Evolutionary conservation across 129 eudicot species (phyloP), one percentile per base, ranked within the genome.

Genomic region (Glebionis coronaria): DNA sequence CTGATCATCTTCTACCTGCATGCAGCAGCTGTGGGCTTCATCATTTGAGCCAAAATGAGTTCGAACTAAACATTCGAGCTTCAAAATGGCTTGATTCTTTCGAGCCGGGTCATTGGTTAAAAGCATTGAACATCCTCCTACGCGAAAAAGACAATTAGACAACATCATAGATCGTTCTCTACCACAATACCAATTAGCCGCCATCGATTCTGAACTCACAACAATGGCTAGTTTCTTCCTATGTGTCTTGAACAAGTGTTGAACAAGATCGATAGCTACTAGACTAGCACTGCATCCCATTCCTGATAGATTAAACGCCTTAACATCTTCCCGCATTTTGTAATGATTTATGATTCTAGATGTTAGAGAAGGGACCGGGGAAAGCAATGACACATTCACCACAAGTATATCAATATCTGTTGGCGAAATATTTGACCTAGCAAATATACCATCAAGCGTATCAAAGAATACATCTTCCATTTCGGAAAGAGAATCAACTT

Each of bases 231-330:
- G 50, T 23, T 64, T 54, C 61, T 82, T 71, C 47, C 45, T 62
- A 31, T 75, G 77, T 27, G 78, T 12, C 44, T 79, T 82, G 76
- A 82, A 82, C 70, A 82, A 5, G 61, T 75, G 73, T 38, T 68
- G 81, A 9, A 82, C 79, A 13, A 82, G 71, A 63, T 68, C 68
- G 5, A 82, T 63, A 6, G 87, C 65, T 5, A 82, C 57, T 53
- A 79, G 42, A 53, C 77, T 79, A 27, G 82, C 84, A 15, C 87
- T 82, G n/a, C 87, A 82, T 1, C 84, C 87, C 87, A 82, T 82
- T 9, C 87, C 87, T 0, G 79, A 38, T 4, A 82, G 61, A 58
- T 79, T 75, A n/a, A 61, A 82, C 5, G 84, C 42, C 55, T 71
- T 79, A 13, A 79, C 14, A 64, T 82, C 74, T 7, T 75, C 73